phyloP scores from a whole-genome alignment of 352 stramenopile genomes.

The Phytophthora quininea region DNA sequence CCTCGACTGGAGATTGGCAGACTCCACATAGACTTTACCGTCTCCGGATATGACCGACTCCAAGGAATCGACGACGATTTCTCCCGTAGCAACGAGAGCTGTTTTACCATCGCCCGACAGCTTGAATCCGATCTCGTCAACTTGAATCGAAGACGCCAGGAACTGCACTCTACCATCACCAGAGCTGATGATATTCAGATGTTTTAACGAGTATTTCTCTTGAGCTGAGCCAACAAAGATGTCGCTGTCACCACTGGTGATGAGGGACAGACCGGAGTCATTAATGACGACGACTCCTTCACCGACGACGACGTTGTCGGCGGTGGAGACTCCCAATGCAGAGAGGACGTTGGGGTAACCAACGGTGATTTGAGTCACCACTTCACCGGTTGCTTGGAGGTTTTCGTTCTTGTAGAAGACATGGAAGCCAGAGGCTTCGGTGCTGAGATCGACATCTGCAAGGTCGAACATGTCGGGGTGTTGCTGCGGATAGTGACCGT shows the following conservation, averaged over 20 bases:
- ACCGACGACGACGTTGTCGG: conserved; percentile 37
- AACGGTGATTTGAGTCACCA: conserved; percentile 42
- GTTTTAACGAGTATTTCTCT: conserved; percentile 17
- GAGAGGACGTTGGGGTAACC: conserved; percentile 28
- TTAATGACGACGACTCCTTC: conserved; percentile 43
- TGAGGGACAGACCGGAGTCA: conserved; percentile 28
- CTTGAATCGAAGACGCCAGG: conserved; percentile 29
- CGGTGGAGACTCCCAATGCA: conserved; percentile 9
- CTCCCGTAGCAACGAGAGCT: conserved; percentile 12
- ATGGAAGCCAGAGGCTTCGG: conserved; percentile 28
- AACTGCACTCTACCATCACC: conserved; percentile 25
- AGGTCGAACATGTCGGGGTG: conserved; percentile 33
- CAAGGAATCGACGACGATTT: conserved; percentile 23
- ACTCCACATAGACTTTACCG: conserved; percentile 33
- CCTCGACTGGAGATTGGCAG: conserved; percentile 22
- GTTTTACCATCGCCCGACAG: conserved; percentile 21
- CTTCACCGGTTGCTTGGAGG: conserved; percentile 23
- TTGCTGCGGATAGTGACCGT: conserved; percentile 37
- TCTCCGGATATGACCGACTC: conserved; percentile 19
- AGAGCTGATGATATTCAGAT: conserved; percentile 22
- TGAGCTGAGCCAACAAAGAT: conserved; percentile 26
- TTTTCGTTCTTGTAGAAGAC: conserved; percentile 54
- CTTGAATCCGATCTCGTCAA: conserved; percentile 8
- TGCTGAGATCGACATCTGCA: conserved; percentile 36
- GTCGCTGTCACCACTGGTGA: conserved; percentile 23